Conservation (phyloP, 1,139 yeast genomes). For the Zygoascus sp. region DNA sequence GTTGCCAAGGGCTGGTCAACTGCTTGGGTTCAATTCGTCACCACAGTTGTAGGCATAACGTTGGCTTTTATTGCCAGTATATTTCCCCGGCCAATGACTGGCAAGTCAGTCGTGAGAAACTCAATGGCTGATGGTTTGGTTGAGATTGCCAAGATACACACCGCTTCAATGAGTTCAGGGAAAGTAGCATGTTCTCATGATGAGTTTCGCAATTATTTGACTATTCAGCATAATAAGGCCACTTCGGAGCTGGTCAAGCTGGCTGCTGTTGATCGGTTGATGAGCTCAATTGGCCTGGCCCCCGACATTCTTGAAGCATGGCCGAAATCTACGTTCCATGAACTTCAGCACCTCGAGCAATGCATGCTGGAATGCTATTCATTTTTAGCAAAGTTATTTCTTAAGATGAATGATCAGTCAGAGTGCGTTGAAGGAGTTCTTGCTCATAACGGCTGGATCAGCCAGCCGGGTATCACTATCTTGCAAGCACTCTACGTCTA, state of each 20-base stretch:
- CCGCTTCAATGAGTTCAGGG: background rate
- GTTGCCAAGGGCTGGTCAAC: background rate
- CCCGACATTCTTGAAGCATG: background rate
- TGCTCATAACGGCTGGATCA: background rate
- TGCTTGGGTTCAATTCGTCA: slow-evolving; percentile 1
- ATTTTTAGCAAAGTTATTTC: background rate
- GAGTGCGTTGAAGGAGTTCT: background rate
- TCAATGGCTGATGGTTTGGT: background rate
- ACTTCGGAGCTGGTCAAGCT: background rate
- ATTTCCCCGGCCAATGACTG: background rate
- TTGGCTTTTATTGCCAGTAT: background rate
- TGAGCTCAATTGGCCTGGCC: background rate
- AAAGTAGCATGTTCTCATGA: background rate
- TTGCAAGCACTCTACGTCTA: background rate
- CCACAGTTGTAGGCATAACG: background rate
- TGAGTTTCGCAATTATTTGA: background rate
- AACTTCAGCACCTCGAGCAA: background rate
- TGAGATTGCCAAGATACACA: background rate
- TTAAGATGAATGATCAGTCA: slow-evolving; percentile 1
- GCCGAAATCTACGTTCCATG: background rate
- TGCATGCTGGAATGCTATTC: background rate
- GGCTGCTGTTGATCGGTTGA: background rate
- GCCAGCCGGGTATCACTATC: background rate
- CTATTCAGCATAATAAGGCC: background rate
- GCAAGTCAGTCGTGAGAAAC: slow-evolving; percentile 1